Conservation (phyloP, 2,329 filamentous ascomycete genomes). For the Trichoderma koningiopsis region DNA sequence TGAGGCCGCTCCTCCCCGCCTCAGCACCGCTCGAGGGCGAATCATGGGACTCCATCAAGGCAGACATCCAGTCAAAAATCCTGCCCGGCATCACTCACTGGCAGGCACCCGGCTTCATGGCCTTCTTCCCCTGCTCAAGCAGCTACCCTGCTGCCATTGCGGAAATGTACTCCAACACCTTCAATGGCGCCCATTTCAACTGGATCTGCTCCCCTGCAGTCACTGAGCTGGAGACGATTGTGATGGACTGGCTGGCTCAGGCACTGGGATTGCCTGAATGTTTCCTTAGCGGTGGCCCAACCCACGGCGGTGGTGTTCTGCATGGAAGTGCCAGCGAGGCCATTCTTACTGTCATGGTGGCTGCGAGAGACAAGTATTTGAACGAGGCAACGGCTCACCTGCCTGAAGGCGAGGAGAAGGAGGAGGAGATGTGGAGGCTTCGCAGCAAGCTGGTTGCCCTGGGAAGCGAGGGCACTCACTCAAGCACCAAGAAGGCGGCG, state of each 20-base stretch:
- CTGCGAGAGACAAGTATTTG: constrained; percentile 79
- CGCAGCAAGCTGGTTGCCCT: constrained; percentile 69
- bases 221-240: constrained; percentile 90
- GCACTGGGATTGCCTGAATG: constrained; percentile 71
- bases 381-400: constrained; percentile 58
- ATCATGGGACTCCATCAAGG: constrained; percentile 76
- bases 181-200: constrained; percentile 92
- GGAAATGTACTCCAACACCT: constrained; percentile 87
- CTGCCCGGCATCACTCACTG: constrained; percentile 93
- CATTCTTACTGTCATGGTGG: constrained; percentile 82
- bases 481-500: constrained; percentile 83
- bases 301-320: constrained; percentile 83
- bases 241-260: constrained; percentile 88
- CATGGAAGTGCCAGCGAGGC: constrained; percentile 90
- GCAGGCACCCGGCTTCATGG: constrained; percentile 94
- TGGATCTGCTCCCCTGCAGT: constrained; percentile 93
- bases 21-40: constrained; percentile 67
- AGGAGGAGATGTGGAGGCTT: constrained; percentile 65
- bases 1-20: constrained; percentile 74
- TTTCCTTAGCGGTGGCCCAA: constrained; percentile 72
- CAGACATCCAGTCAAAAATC: constrained; percentile 83
- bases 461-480: constrained; percentile 78
- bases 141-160: constrained; percentile 86
- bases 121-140: constrained; percentile 84
- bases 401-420: constrained; percentile 62